Evolutionary conservation across 768 basidiomycete species (phyloP), one percentile per base, ranked within the genome.

Genomic region (Coprinopsis marcescibilis): DNA sequence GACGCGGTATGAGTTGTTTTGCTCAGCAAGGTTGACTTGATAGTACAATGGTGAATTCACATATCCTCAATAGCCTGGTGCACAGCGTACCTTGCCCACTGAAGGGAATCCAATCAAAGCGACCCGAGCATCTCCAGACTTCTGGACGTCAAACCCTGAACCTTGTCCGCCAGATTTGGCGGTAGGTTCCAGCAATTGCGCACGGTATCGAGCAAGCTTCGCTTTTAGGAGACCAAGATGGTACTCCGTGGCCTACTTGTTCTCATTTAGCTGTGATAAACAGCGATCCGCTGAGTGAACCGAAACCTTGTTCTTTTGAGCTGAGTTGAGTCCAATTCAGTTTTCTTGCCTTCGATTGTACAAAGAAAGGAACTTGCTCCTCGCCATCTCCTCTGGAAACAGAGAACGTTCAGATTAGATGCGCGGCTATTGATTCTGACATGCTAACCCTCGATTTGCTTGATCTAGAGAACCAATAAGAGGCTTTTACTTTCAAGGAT

Each of bases 41-140:
- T 39, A 40, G 25, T 20, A 20, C 15, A 23, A 17, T 35, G 19
- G 17, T 47, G 37, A 11, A 14, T 19, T 20, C 25, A 10, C 40
- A 19, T 19, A 30, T 29, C 7, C 20, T 14, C 26, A 8, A 17
- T 14, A 10, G 17, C 40, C 14, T 4, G 21, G 34, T 14, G 25
- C 41, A 54, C 35, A 8, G 48, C 57, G 25, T 52, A 78, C 85
- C 75, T 89, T 89, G 59, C 94, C 95, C 38, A 96, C 92, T 4
- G 93, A 95, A 0, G 94, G 95, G 65, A 97, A 96, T 7, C 95
- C 94, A 37, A 96, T 96, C 45, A 96, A 69, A 17, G 91, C 89
- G 19, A 94, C 86, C 59, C 91, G 72, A 33, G 92, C 91, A 69
- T 95, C 93, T 50, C 92, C 91, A 8, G 74, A 73, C 52, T 77